Evolutionary conservation across 2,329 filamentous ascomycete species (phyloP), one percentile per base, ranked within the genome.

Genomic region (Aureobasidium musti): DNA sequence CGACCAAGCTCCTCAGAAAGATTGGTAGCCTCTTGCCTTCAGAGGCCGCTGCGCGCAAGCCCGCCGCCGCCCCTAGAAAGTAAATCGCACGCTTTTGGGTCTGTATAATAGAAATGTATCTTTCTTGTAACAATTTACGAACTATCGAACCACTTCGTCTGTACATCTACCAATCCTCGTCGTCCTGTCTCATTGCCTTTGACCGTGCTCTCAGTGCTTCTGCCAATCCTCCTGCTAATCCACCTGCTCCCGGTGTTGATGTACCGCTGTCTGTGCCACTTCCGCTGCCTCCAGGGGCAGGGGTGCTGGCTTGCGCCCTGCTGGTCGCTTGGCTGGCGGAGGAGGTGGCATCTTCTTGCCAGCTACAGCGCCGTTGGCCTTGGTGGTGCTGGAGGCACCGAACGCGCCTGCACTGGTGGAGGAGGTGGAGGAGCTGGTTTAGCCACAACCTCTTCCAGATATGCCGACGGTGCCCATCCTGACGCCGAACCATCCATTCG

Each of bases 381-480:
- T 77, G 4, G 77, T 3, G 88, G 84, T 1, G 89, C 86, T 1
- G 90, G 87, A 11, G 89, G 88, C 17, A 91, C 88, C 14, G 82
- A 77, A 37, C 74, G 71, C 26, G 79, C 74, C 35, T 76, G 76
- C 8, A 76, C 79, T 35, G 82, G 78, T 4, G 82, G 82, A 8
- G 81, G 75, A 28, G 79, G 77, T 4, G 88, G 84, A 28, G 87
- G 85, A 11, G 88, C 84, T 8, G 83, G 81, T 14, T 86, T 81
- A 28, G 77, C 77, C 26, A 84, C 84, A 75, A 90, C 85, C 79
- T 97, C 93, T 79, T 98, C 90, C 10, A 99, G 89, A 74, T 99
- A 99, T 23, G 94, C 92, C 23, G 93, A 91, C 0, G 95, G 95
- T 3, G 95, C 87, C 95, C 95, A 99, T 61, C 92, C 95, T 78